Conservation (phyloP, 2,329 filamentous ascomycete species). For the Metarhizium humberi region DNA sequence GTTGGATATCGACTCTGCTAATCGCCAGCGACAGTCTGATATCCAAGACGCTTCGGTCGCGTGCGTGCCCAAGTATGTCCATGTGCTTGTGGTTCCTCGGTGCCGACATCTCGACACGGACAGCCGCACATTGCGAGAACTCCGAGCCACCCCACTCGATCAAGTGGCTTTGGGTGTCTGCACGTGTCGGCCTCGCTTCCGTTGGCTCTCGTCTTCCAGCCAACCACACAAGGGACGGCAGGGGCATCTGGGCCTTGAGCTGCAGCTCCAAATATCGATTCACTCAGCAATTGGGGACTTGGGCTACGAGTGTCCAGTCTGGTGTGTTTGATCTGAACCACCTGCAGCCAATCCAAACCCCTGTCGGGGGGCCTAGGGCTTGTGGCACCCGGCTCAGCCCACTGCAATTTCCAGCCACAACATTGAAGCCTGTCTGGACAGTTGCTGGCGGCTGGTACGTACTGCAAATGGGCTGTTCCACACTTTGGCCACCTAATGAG, state of each 20-base stretch:
- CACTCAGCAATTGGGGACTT: not conserved
- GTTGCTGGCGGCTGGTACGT: too few relatives aligned
- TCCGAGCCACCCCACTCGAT: not conserved
- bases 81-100: too few relatives aligned
- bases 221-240: not conserved
- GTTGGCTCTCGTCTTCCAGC: not conserved
- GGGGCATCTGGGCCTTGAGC: too few relatives aligned
- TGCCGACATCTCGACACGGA: not conserved
- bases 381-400: slow-evolving; percentile 2
- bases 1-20: too few relatives aligned
- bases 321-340: not conserved
- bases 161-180: not conserved
- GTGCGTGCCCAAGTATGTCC: too few relatives aligned
- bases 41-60: too few relatives aligned
- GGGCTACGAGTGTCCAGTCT: not conserved
- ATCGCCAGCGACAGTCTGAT: too few relatives aligned
- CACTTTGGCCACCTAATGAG: not conserved
- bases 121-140: slow-evolving; percentile 2
- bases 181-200: not conserved
- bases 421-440: not conserved
- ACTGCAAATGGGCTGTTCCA: not conserved
- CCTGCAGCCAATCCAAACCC: not conserved
- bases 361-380: not conserved
- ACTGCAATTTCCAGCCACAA: slow-evolving; percentile 8
- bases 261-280: too few relatives aligned